Conservation (phyloP, 306 rosid species). For the Neltuma alba region DNA sequence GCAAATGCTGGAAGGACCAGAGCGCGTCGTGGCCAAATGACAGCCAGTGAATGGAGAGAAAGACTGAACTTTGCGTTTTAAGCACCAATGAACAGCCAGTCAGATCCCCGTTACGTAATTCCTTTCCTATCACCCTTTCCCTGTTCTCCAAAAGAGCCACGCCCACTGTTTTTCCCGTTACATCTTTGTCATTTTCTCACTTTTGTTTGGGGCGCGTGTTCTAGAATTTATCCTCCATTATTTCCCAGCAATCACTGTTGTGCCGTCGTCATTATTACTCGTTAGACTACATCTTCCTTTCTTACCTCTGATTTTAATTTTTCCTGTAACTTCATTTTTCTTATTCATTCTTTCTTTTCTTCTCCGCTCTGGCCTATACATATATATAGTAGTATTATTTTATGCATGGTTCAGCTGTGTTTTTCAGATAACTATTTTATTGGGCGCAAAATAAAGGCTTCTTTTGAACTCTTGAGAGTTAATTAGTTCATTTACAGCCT, state of each 20-base stretch:
- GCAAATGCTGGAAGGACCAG: background rate
- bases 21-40: background rate
- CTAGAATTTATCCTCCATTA: background rate
- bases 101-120: background rate
- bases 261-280: no score
- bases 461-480: background rate
- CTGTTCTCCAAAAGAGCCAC: background rate
- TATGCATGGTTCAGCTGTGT: background rate
- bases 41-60: background rate
- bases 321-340: conserved; percentile 1
- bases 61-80: no score
- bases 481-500: background rate
- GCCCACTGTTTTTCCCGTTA: background rate
- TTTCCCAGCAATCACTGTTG: background rate
- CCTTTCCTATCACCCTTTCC: background rate
- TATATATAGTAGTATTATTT: background rate
- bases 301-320: background rate
- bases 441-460: background rate
- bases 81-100: background rate
- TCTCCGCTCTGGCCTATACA: background rate
- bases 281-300: background rate
- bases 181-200: background rate
- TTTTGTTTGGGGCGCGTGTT: background rate
- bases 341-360: background rate
- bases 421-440: background rate